phyloP scores from a whole-genome alignment of 2,329 filamentous ascomycete species.

The Huntiella savannae region DNA sequence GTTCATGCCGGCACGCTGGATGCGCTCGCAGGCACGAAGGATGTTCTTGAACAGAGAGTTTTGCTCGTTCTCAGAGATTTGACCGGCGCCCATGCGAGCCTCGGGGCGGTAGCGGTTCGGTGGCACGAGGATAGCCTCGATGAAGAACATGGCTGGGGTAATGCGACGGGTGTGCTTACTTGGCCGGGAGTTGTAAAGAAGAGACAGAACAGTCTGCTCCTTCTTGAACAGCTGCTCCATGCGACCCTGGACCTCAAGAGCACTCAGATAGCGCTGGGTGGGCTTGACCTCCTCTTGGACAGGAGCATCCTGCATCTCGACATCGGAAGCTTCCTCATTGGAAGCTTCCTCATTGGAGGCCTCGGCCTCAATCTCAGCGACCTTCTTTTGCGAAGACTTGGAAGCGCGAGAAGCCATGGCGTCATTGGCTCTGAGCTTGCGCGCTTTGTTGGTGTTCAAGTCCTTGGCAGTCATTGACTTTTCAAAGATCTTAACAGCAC shows the following conservation, averaged over 20 bases:
- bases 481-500: slow-evolving; percentile 84
- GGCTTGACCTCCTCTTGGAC: slow-evolving; percentile 20
- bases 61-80: slow-evolving; percentile 73
- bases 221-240: slow-evolving; percentile 67
- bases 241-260: slow-evolving; percentile 65
- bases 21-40: slow-evolving; percentile 48
- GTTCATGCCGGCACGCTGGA: slow-evolving; percentile 10
- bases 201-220: slow-evolving; percentile 62
- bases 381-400: slow-evolving; percentile 14
- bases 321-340: slow-evolving; percentile 41
- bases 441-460: slow-evolving; percentile 55
- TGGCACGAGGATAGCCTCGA: slow-evolving; percentile 69
- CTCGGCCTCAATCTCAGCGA: slow-evolving; percentile 19
- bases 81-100: slow-evolving; percentile 58
- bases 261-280: slow-evolving; percentile 57
- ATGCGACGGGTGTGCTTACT: slow-evolving; percentile 35
- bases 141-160: slow-evolving; percentile 85
- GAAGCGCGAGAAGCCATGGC: slow-evolving; percentile 34
- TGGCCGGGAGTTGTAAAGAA: slow-evolving; percentile 70
- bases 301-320: slow-evolving; percentile 20
- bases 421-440: slow-evolving; percentile 46
- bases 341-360: slow-evolving; percentile 28
- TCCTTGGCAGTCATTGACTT: slow-evolving; percentile 59
- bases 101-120: slow-evolving; percentile 85
- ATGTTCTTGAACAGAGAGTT: slow-evolving; percentile 79